phyloP scores from a whole-genome alignment of 169 alveolate genomes.

The Eimeria necatrix region DNA sequence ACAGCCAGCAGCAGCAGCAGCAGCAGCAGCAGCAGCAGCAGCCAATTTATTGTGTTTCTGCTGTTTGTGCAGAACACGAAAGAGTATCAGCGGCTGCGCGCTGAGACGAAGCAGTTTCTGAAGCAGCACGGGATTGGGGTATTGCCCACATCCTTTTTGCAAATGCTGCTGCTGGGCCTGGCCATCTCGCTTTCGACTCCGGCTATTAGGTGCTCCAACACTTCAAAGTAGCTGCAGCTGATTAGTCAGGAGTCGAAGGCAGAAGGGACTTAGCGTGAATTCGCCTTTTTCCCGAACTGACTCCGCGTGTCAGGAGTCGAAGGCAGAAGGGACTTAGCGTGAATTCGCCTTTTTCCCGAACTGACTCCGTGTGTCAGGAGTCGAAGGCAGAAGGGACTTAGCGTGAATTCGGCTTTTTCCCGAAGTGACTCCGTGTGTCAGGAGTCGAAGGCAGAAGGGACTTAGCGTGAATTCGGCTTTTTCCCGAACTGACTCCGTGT shows the following conservation, averaged over 20 bases:
- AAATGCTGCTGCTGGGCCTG: conserved; percentile 29
- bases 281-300: neutral
- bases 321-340: neutral
- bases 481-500: no score
- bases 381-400: no score
- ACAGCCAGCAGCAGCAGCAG: neutral
- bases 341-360: neutral
- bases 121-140: conserved; percentile 38
- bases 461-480: neutral
- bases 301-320: no score
- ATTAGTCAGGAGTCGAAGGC: no score
- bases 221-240: no score
- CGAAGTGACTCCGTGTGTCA: no score
- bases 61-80: neutral
- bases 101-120: conserved; percentile 9
- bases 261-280: neutral
- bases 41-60: neutral
- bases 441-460: no score
- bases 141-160: conserved; percentile 14
- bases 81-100: conserved; percentile 38
- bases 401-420: neutral
- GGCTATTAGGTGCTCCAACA: neutral
- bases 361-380: no score
- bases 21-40: neutral
- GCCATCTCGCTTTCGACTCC: conserved; percentile 21